Base-by-base conservation (phyloP, 2,329 filamentous ascomycete species). In the Amesomyces nigricolor region DNA sequence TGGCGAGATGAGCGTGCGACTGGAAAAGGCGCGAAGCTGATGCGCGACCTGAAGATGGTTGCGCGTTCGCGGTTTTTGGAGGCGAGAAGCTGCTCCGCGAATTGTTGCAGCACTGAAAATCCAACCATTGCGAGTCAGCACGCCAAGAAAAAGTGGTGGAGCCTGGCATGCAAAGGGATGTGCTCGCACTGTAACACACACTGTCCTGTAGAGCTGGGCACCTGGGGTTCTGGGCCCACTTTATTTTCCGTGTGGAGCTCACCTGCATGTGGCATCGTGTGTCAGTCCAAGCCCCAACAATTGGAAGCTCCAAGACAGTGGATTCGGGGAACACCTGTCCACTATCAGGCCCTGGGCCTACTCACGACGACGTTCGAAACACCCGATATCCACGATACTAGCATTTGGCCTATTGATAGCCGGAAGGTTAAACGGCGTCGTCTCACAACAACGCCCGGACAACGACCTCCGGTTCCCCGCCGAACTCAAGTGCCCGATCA, bases 241-340 rank as follows among this genome's bases (percentile, higher is more conserved):
- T 42, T 53, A 53, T 37, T 53, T 53, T 47, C 16, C 37, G 22
- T 26, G 22, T 26, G 29, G 37, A 47, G 17, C 37, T 47, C 38
- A 22, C 4, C 29, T 10, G 29, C 45, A 37, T 26, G 22, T 14
- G 26, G 49, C 42, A 52, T 45, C 49, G 50, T 45, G 42, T 26
- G 32, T 43, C 48, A 26, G 47, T 29, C 42, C 38, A 29, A 32
- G 14, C 26, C 43, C 17, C 19, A 51, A 32, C 32, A 7, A 26
- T 5, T 37, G 26, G 10, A 32, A 45, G 40, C 42, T 47, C 22
- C 29, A 8, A 35, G 16, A 11, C 29, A 9, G 44, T 47, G 14
- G n/a, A 11, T 17, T 19, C 29, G 22, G 22, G 22, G 22, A 26
- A 26, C 22, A 26, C 22, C 22, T 26, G 22, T 26, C 22, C 22